These are phyloP conservation scores for Cytidiella melzeri DNA, from an alignment of 768 basidiomycete genomes.

Conservation along the genomic window DNA sequence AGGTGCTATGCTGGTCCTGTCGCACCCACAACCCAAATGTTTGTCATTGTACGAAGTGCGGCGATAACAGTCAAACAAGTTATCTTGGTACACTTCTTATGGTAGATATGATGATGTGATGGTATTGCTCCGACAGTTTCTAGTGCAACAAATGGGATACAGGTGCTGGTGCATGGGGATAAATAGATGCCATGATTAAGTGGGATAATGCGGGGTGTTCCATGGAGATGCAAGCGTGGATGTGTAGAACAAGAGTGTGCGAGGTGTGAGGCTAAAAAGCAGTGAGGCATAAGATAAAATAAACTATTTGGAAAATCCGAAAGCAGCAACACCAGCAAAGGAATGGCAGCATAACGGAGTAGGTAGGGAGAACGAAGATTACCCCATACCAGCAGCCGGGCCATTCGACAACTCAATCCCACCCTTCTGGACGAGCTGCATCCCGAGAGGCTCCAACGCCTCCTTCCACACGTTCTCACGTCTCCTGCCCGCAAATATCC, in stretches of 20 bases:
- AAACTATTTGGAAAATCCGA: background rate
- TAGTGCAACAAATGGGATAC: too few relatives aligned
- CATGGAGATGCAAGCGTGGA: background rate
- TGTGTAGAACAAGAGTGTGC: background rate
- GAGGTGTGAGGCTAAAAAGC: background rate
- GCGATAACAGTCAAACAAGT: too few relatives aligned
- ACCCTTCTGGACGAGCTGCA: constrained; percentile 41
- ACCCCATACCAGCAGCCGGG: constrained; percentile 36
- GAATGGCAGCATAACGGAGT: background rate
- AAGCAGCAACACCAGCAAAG: background rate
- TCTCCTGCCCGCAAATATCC: constrained; percentile 62
- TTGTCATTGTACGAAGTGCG: too few relatives aligned
- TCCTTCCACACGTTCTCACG: constrained; percentile 56
- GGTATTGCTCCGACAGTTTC: too few relatives aligned
- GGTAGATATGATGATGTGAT: too few relatives aligned
- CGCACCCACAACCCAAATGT: too few relatives aligned
- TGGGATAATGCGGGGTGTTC: background rate
- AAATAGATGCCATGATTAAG: background rate
- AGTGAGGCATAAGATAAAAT: too few relatives aligned
- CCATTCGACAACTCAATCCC: constrained; percentile 71
- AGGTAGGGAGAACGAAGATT: constrained; percentile 3
- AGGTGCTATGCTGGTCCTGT: too few relatives aligned
- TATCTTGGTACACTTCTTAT: too few relatives aligned
- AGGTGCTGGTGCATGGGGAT: background rate
- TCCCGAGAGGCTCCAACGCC: constrained; percentile 34